A percentile compares a stretch with the other conserved stretches of the same genome.
phyloP scores from a whole-genome alignment of 1,139 yeast genomes.

The Chernovozyma sophiae-reginae region DNA sequence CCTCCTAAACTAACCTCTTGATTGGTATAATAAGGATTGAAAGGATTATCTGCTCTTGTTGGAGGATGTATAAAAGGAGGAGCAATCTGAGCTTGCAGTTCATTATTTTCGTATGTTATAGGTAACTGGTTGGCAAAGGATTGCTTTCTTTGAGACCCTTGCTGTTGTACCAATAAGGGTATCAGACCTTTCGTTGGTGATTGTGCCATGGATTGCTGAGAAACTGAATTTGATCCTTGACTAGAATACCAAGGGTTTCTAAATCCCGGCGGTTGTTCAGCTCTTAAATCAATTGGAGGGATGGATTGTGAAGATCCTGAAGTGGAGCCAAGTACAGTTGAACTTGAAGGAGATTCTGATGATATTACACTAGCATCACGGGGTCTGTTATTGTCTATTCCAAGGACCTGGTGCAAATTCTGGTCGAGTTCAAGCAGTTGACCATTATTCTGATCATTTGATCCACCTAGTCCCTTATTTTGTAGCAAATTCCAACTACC shows the following conservation, averaged over 20 bases:
- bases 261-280: conserved; percentile 27
- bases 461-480: conserved; percentile 17
- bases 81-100: conserved; percentile 6
- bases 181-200: conserved; percentile 28
- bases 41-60: conserved; percentile 46
- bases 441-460: conserved; percentile 9
- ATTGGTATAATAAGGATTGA: conserved; percentile 41
- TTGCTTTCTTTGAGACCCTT: conserved; percentile 30
- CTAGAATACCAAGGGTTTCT: conserved; percentile 43
- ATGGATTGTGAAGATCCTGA: neutral
- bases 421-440: conserved; percentile 8
- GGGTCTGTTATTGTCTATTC: conserved; percentile 1
- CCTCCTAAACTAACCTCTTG: conserved; percentile 31
- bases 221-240: conserved; percentile 6
- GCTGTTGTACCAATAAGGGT: conserved; percentile 27
- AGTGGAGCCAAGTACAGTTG: neutral
- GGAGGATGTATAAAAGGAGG: conserved; percentile 43
- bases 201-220: conserved; percentile 14
- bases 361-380: neutral
- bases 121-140: conserved; percentile 47
- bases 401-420: conserved; percentile 14
- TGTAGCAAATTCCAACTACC: conserved; percentile 39
- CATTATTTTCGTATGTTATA: conserved; percentile 46
- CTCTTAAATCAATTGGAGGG: conserved; percentile 1
- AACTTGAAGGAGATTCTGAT: neutral